A percentile compares a stretch with the other conserved stretches of the same genome.
Conservation (phyloP, 108 stramenopile genomes). For the Cylindrotheca fusiformis region DNA sequence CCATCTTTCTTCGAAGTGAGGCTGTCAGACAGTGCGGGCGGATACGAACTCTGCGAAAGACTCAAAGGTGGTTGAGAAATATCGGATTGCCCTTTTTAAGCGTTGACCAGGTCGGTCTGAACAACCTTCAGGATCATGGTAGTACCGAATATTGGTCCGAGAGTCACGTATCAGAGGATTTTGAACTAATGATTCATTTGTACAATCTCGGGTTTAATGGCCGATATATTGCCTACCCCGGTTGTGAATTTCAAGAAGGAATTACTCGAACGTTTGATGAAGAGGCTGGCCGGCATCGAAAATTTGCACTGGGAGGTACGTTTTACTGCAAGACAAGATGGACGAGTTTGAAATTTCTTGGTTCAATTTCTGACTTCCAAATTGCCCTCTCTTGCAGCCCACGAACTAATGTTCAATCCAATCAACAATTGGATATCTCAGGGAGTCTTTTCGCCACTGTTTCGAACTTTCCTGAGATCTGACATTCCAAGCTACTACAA, state of each 20-base stretch:
- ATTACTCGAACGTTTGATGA: constrained; percentile 63
- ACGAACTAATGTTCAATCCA: constrained; percentile 57
- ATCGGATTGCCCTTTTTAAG: constrained; percentile 51
- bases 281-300: constrained; percentile 60
- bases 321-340: no score
- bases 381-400: constrained; percentile 38
- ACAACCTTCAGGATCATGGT: constrained; percentile 34
- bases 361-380: no score
- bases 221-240: constrained; percentile 52
- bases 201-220: constrained; percentile 62
- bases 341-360: no score
- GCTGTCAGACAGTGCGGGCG: constrained; percentile 51
- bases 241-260: constrained; percentile 57
- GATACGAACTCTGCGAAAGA: constrained; percentile 51
- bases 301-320: constrained; percentile 34
- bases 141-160: constrained; percentile 50
- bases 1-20: constrained; percentile 51
- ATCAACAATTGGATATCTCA: constrained; percentile 46
- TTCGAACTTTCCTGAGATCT: constrained; percentile 38
- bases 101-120: constrained; percentile 48
- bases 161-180: constrained; percentile 55
- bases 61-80: constrained; percentile 49
- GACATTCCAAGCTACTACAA: constrained; percentile 65
- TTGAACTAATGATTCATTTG: constrained; percentile 59
- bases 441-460: constrained; percentile 50